These are phyloP conservation scores for Phialophora expanda DNA, from an alignment of 2,329 filamentous ascomycete species.

Conservation along the genomic window DNA sequence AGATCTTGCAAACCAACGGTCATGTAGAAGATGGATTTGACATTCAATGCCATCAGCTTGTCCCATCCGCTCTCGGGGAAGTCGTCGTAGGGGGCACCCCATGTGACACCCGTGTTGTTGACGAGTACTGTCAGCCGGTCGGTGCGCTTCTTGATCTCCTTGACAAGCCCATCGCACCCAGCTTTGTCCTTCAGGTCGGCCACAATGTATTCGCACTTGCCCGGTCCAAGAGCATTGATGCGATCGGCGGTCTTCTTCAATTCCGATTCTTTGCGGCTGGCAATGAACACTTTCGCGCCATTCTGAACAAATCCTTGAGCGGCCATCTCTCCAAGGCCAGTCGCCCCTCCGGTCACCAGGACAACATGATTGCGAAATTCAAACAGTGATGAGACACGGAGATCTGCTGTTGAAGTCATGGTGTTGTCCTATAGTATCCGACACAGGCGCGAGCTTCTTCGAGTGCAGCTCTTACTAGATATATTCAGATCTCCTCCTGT, in stretches of 20 bases:
- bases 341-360: conserved; percentile 43
- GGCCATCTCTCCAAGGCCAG: conserved; percentile 55
- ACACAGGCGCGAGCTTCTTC: background rate
- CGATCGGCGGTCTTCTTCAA: conserved; percentile 54
- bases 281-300: conserved; percentile 60
- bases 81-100: conserved; percentile 63
- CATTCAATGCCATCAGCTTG: conserved; percentile 61
- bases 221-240: conserved; percentile 58
- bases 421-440: conserved; percentile 4
- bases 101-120: conserved; percentile 58
- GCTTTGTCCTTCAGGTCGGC: conserved; percentile 60
- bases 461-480: background rate
- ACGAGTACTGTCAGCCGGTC: conserved; percentile 55
- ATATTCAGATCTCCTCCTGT: background rate
- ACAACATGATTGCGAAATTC: conserved; percentile 42
- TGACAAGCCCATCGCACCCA: conserved; percentile 55
- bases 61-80: conserved; percentile 64
- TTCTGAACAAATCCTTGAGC: conserved; percentile 60
- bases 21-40: conserved; percentile 59
- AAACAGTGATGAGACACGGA: conserved; percentile 41
- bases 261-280: conserved; percentile 58
- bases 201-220: conserved; percentile 57
- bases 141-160: conserved; percentile 54
- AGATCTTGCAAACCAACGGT: conserved; percentile 55
- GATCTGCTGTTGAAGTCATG: conserved; percentile 38